Base-by-base conservation (phyloP, 352 stramenopile genomes). In the Phytopythium helicoides region DNA sequence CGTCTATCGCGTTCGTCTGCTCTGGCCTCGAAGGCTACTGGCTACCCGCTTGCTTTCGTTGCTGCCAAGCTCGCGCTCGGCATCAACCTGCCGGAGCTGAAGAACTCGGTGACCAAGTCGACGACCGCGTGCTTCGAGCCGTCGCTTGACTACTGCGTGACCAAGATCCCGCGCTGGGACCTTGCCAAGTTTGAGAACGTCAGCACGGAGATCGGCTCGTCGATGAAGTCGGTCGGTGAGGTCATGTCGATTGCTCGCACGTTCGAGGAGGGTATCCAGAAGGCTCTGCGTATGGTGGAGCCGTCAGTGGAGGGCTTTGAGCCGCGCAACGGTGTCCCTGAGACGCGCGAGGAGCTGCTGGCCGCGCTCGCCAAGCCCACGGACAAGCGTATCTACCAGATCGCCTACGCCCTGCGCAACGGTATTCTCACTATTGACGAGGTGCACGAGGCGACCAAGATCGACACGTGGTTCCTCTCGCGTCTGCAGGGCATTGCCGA, bases 191-290 rank as follows among this genome's bases (percentile, higher is more conserved):
- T 98, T 69, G 86, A 92, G 40, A 68, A 88, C 28, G 95, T 98
- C 34, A 92, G 73, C 52, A 97, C 84, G 54, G 77, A 88, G 42
- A 68, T 98, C 31, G 96, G 96, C 47, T 96, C 76, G 25, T 95
- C 89, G 59, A 99, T 99, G 95, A 88, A 94, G 39, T 96, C 76
- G 57, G 95, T 99, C 28, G 95, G 95, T 36, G 96, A 99, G 72
- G 96, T 99, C 47, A 98, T 99, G 96, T 84, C 86, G 26, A 97
- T 99, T 52, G 96, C 94, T 21, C 84, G 93, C 44, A 97, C 91
- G 45, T 97, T 98, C 65, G 96, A 99, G 65, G 96, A 99, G 73
- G 88, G 84, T 18, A 97, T 99, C 57, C 96, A 99, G 71, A 99
- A 99, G 75, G 96, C 95, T 25, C 83, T 97, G 56, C 85, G 92